Evolutionary conservation across 768 basidiomycete species (phyloP).

Genomic region (Mycena venus): DNA sequence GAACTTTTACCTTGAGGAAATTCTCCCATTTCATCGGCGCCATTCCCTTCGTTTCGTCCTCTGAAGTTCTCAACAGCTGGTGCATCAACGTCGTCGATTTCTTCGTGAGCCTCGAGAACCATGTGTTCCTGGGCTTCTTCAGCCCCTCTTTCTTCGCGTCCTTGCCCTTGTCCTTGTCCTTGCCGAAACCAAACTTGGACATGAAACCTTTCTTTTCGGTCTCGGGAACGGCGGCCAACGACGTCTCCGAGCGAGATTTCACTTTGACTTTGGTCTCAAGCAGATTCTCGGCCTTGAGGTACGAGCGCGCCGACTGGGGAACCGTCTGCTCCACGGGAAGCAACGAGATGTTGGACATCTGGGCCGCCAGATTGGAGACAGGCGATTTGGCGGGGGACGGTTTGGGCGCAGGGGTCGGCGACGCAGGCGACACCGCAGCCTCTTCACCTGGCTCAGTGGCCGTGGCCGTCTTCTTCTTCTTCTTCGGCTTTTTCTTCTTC

Average conservation of each 20-base stretch:
- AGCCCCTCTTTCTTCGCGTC: slow-evolving; percentile 53
- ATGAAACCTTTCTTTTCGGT: slow-evolving; percentile 63
- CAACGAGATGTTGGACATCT: slow-evolving; percentile 44
- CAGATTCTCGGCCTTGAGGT: slow-evolving; percentile 67
- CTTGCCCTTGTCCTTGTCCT: no score
- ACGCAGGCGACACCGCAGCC: slow-evolving; percentile 33
- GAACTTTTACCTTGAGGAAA: slow-evolving; percentile 72
- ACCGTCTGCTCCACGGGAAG: slow-evolving; percentile 61
- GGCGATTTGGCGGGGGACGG: slow-evolving; percentile 36
- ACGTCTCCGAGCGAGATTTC: slow-evolving; percentile 76
- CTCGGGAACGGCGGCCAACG: slow-evolving; percentile 60
- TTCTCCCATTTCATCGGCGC: slow-evolving; percentile 83
- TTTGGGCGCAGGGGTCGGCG: slow-evolving; percentile 37
- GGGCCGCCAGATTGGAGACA: slow-evolving; percentile 26
- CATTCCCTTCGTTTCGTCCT: slow-evolving; percentile 67
- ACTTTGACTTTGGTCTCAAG: slow-evolving; percentile 70
- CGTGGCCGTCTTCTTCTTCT: slow-evolving; percentile 68
- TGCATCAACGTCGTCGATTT: slow-evolving; percentile 73
- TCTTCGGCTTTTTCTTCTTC: slow-evolving; percentile 84
- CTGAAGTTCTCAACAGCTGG: slow-evolving; percentile 69
- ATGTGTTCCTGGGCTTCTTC: slow-evolving; percentile 61
- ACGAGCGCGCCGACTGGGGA: slow-evolving; percentile 80
- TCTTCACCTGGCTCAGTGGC: slow-evolving; percentile 38
- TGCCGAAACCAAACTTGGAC: slow-evolving; percentile 58
- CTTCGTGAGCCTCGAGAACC: slow-evolving; percentile 71